Conservation (phyloP, 176 grass and related monocot species). For the Triticum aestivum region DNA sequence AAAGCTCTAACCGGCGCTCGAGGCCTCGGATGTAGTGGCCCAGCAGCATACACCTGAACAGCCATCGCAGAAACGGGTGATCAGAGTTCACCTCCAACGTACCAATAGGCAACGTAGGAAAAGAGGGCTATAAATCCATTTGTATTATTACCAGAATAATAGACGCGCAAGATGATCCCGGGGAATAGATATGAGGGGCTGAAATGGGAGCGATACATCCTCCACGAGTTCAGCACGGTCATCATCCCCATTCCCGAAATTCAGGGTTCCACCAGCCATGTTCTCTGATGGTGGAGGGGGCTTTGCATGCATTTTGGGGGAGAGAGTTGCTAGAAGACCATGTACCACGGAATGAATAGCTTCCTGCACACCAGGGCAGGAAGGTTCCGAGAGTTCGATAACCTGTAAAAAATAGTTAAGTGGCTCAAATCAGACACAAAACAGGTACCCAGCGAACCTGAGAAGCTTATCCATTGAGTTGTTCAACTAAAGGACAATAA, state of each 20-base stretch:
- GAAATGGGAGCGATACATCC: constrained; percentile 64
- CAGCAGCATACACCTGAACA: constrained; percentile 85
- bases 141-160: constrained; percentile 80
- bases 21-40: constrained; percentile 82
- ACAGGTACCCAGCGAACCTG: neutral
- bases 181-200: constrained; percentile 67
- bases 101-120: neutral
- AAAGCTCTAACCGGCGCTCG: constrained; percentile 67
- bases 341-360: constrained; percentile 75
- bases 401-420: constrained; percentile 54
- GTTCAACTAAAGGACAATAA: neutral
- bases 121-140: neutral
- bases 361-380: constrained; percentile 68
- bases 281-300: constrained; percentile 39
- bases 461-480: neutral
- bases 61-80: neutral
- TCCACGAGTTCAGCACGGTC: constrained; percentile 67
- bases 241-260: constrained; percentile 50
- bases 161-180: constrained; percentile 87
- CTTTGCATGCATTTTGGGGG: constrained; percentile 72
- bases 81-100: neutral
- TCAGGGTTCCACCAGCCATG: constrained; percentile 38
- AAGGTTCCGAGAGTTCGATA: constrained; percentile 77
- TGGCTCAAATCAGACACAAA: constrained; percentile 27
- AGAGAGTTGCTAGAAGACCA: constrained; percentile 85